phyloP scores from a whole-genome alignment of 1,284 basidiomycete genomes.

The Athelia sp. region DNA sequence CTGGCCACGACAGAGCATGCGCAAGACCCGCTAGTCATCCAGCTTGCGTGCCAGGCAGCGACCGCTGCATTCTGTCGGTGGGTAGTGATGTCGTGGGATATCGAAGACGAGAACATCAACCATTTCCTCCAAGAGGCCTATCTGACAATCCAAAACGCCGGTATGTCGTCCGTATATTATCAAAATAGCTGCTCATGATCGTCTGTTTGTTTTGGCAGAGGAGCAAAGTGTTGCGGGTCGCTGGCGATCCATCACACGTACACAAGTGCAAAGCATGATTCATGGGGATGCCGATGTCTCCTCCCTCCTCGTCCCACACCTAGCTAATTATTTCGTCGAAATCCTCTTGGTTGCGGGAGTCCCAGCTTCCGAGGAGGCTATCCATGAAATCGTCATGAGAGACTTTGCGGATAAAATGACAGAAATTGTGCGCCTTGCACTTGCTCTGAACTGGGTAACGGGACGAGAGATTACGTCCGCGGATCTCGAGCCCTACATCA shows the following conservation, averaged over 20 bases:
- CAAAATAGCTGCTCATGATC: constrained; percentile 5
- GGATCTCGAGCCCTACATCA: constrained; percentile 39
- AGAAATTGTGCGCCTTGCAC: constrained; percentile 34
- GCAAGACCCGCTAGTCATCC: constrained; percentile 42
- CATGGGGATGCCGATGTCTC: constrained; percentile 11
- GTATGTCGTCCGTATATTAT: constrained; percentile 23
- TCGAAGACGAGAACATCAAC: constrained; percentile 30
- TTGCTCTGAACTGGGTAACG: constrained; percentile 41
- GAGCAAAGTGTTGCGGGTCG: constrained; percentile 44
- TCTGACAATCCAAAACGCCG: constrained; percentile 35
- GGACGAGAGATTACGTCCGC: constrained; percentile 48
- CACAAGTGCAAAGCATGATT: constrained; percentile 34
- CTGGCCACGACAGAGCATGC: constrained; percentile 28
- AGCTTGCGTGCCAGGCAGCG: constrained; percentile 49
- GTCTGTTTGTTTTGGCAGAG: constrained; percentile 25
- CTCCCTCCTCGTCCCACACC: constrained; percentile 30
- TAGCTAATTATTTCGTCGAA: constrained; percentile 35
- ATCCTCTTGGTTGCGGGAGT: constrained; percentile 39
- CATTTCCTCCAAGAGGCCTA: constrained; percentile 37
- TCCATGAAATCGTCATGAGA: constrained; percentile 18
- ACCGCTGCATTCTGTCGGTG: constrained; percentile 38
- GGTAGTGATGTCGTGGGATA: constrained; percentile 42
- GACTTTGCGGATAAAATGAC: constrained; percentile 36
- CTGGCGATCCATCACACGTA: constrained; percentile 48
- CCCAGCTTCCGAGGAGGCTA: constrained; percentile 19